Evolutionary conservation across 208 protist genomes (phyloP).

Genomic region (Leishmania major): DNA sequence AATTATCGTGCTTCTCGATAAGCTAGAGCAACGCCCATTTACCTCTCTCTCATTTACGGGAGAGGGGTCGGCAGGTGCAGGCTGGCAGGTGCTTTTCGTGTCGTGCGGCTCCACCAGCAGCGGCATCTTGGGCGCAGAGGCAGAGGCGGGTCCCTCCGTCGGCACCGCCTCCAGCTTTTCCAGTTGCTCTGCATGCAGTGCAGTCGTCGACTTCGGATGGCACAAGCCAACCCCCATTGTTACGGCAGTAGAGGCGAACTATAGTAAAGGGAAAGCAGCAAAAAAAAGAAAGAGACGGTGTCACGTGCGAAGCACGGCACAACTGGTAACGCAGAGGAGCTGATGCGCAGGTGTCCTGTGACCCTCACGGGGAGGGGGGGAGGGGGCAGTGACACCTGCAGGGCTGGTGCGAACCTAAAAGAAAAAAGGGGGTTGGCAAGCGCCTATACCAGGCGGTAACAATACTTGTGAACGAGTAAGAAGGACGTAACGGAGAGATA

Average conservation of each 20-base stretch:
- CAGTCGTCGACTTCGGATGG: background rate
- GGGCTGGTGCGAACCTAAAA: background rate
- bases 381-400: background rate
- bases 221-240: background rate
- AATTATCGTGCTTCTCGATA: background rate
- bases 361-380: background rate
- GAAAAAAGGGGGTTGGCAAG: background rate
- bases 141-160: background rate
- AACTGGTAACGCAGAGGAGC: background rate
- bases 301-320: background rate
- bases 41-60: background rate
- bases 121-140: background rate
- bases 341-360: background rate
- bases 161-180: background rate
- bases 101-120: background rate
- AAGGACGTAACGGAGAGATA: background rate
- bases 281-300: slow-evolving; percentile 4
- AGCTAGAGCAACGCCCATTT: background rate
- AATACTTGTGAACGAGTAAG: too few relatives aligned
- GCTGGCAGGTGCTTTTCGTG: background rate
- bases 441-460: background rate
- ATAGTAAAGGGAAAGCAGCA: background rate
- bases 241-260: background rate
- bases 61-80: background rate
- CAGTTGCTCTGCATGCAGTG: too few relatives aligned